Base-by-base conservation (phyloP, 2,329 filamentous ascomycete species). In the Parasarocladium wereldwijsianum region DNA sequence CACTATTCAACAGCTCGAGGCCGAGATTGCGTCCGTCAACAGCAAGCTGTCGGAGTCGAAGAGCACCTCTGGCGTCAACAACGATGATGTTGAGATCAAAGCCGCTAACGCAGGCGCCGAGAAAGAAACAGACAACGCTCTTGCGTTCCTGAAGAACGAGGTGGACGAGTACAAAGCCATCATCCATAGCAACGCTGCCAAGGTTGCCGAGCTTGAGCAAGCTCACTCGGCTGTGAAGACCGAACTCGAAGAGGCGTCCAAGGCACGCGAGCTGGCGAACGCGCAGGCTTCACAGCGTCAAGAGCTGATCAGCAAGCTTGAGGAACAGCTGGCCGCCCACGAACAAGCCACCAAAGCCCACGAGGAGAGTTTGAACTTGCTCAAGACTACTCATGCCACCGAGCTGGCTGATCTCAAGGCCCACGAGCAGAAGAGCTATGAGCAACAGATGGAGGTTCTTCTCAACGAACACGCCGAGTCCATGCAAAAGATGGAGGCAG, bases 101-200 rank as follows among this genome's bases (percentile, higher is more conserved):
- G 5, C 28, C 9, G 8, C 19, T 6, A 21, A 23, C 6, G 20
- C 11, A 10, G 28, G 24, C 16, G 57, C 51, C 3, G 54, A 66
- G 20, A 51, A 52, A 23, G 64, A 67, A 45, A 72, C 82, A 36
- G 58, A 76, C 34, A 61, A 67, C 20, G 55, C 76, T 27, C 57
- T 81, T 19, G 57, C 62, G 20, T 62, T 61, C 25, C 55, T 94
- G 24, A 78, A 80, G 37, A 64, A 57, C 35, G 77, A 93, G 47
- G 76, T 94, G 31, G 74, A 86, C 30, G 75, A 84, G 46, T 85
- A 93, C 55, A 86, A 81, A 55, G 58, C 66, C 4, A 70, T 80
- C 21, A 76, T 92, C 42, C 66, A 68, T 38, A 65, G 60, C 39
- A 82, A 86, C 42, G 62, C 73, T 9, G 49, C 66, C 22, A 81